Conservation (phyloP, 75 land plant species). For the Picea sitchensis region DNA sequence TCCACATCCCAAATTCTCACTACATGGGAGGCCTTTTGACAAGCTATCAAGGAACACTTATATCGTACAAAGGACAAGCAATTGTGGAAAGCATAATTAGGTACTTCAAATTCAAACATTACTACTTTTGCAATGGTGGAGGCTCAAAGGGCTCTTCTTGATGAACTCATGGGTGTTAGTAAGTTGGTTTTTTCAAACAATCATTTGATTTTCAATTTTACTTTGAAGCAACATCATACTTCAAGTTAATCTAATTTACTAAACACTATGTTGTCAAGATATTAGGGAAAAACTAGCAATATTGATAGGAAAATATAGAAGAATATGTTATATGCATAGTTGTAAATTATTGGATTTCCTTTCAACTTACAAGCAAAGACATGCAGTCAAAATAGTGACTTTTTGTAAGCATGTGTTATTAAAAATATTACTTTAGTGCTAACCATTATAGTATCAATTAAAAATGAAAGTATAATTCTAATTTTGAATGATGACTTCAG, state of each 20-base stretch:
- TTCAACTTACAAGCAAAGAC: no score
- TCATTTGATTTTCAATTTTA: background rate
- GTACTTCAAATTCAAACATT: background rate
- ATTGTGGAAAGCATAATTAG: background rate
- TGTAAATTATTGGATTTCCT: no score
- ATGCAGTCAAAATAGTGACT: background rate
- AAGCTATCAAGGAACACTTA: no score
- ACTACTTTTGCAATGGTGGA: constrained; percentile 38
- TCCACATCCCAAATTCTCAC: no score
- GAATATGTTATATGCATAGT: no score
- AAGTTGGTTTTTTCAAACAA: background rate
- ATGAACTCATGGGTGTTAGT: constrained; percentile 95
- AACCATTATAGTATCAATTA: constrained; percentile 89
- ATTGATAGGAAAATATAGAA: no score
- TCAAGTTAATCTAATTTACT: background rate
- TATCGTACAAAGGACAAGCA: background rate
- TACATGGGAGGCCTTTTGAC: no score
- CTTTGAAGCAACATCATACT: background rate
- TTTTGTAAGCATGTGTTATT: background rate
- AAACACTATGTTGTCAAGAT: no score
- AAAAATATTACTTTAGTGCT: constrained; percentile 18
- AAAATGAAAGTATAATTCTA: constrained; percentile 97
- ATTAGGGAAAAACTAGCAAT: background rate
- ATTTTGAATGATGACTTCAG: constrained; percentile 64
- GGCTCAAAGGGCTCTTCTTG: constrained; percentile 94